Conservation (phyloP, 352 stramenopile species). For the Pythium utonaiense region DNA sequence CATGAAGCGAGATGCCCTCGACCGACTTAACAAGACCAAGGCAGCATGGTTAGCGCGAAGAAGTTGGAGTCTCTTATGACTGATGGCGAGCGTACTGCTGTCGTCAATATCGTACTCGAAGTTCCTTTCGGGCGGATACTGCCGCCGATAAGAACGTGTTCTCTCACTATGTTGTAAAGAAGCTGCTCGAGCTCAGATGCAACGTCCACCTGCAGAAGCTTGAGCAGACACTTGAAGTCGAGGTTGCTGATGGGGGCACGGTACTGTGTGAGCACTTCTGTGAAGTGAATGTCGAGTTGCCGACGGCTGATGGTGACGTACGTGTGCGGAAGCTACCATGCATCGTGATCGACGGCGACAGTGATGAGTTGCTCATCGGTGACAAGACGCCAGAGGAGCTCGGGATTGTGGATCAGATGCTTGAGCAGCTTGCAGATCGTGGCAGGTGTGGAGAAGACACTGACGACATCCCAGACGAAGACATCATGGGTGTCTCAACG, state of each 20-base stretch:
- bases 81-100: background rate
- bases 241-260: background rate
- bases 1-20: background rate
- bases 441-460: background rate
- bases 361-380: background rate
- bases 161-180: background rate
- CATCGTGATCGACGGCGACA: background rate
- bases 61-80: background rate
- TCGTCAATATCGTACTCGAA: background rate
- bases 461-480: background rate
- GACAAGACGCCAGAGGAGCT: background rate
- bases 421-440: background rate
- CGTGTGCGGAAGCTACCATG: background rate
- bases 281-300: background rate
- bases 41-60: background rate
- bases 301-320: background rate
- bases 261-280: background rate
- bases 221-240: background rate
- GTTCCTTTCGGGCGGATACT: background rate
- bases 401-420: background rate
- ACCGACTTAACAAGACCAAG: background rate
- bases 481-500: background rate
- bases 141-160: background rate
- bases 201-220: background rate
- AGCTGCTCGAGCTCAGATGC: background rate